These are phyloP conservation scores for Zelopaecilomyces penicillatus DNA, from an alignment of 2,329 filamentous ascomycete genomes.

Conservation along the genomic window DNA sequence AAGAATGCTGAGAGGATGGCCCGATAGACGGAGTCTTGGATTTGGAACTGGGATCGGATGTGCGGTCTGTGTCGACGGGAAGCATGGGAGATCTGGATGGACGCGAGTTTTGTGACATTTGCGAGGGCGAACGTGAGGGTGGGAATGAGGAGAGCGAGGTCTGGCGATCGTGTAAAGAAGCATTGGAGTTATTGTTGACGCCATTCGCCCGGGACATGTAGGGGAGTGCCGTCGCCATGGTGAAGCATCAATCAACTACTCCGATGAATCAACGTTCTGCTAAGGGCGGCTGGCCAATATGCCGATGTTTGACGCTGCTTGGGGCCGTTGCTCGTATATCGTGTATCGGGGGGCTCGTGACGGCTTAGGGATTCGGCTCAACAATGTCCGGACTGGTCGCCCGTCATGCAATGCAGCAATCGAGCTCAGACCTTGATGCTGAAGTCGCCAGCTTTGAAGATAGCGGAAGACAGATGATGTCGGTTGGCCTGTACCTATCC, in stretches of 20 bases:
- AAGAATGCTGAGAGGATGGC: conserved; percentile 54
- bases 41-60: conserved; percentile 51
- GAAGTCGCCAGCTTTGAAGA: no score
- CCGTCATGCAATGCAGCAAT: no score
- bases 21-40: conserved; percentile 52
- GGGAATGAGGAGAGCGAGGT: conserved; percentile 59
- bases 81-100: conserved; percentile 49
- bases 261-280: background rate
- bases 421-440: no score
- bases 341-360: no score
- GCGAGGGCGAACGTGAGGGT: conserved; percentile 48
- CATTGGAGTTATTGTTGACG: conserved; percentile 27
- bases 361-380: no score
- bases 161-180: conserved; percentile 26
- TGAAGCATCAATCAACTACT: conserved; percentile 1
- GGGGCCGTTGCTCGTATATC: background rate
- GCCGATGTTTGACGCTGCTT: background rate
- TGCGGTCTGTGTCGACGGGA: conserved; percentile 43
- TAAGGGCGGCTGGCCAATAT: background rate
- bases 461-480: no score
- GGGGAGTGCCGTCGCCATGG: conserved; percentile 35
- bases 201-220: conserved; percentile 31
- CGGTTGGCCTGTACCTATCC: no score
- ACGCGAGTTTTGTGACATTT: conserved; percentile 46
- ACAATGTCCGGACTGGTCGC: no score